Evolutionary conservation across 192 early-diverging fungal genomes (phyloP), one percentile per base, ranked within the genome.

Genomic region (Entomortierella beljakovae): DNA sequence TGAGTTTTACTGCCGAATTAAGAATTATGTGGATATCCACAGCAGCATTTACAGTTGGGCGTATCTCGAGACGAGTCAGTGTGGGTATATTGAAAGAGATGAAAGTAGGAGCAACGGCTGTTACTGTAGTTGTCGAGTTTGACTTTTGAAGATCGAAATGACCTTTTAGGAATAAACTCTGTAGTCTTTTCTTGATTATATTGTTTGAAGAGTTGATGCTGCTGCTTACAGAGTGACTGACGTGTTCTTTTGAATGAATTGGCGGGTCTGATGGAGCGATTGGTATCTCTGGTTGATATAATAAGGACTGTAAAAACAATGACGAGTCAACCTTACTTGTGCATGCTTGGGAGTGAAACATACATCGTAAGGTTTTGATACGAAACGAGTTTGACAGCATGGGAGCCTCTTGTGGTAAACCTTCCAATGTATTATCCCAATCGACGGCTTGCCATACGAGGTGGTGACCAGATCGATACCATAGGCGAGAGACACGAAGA

Each of bases 1-100:
- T 29, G 3, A 79, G 62, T 32, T 51, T 18, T 8, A 51, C 25
- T 7, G 75, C 75, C 18, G 61, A 65, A n/a, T 79, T 62, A 28
- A 79, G 34, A 33, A 79, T 70, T 20, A 64, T 54, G 35, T 79
- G 75, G 5, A 79, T 37, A 32, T 79, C 67, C 1, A 79, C 67
- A 10, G 75, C 48, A 23, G 68, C 33, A 38, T 42, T 65, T 23
- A 64, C 61, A 0, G 55, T 52, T 16, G 75, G 66, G 3, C 56
- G 60, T 9, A 79, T 79, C 26, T 70, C 75, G 6, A 79, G 68
- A 2, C 42, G 67, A 22, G 61, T 65, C 61, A 79, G 48, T 2
- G 57, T 70, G 13, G 67, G 62, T 7, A 79, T 79, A 13, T 31
- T n/a, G 32, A 79, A 79, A 18, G 75, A 29, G 13, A 79, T 3